Base-by-base conservation (phyloP, 495 filamentous ascomycete species). In the Haplographium delicatum region DNA sequence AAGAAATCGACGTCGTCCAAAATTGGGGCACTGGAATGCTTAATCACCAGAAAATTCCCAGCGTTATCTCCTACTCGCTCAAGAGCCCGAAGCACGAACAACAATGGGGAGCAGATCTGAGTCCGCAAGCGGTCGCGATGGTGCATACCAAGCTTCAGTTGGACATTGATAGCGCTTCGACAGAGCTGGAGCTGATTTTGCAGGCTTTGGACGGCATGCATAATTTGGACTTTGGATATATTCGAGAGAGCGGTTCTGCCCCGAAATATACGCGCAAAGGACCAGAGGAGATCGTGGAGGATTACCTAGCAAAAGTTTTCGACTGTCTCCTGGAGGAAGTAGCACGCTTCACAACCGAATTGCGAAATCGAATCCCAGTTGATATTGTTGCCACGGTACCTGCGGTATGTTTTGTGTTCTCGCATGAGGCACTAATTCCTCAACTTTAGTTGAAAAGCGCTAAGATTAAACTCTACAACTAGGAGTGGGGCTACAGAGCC, bases 311-410 rank as follows among this genome's bases (percentile, higher is more conserved):
- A 2, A 24, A 27, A 10, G 41, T 56, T 10, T 50, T 56, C 16
- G 30, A 38, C 9, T 28, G 18, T 43, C 25, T 54, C 13, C 22
- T 41, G 7, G 10, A 42, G n/a, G 35, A 23, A 13, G 34, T 48
- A 2, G 15, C 5, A 8, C 3, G 9, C 11, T 41, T 47, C 15
- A 22, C 33, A 4, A 24, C 28, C 28, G 34, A 9, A 0, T 39
- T 44, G 2, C 38, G 20, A 24, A 44, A 40, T n/a, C 9, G 8
- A n/a, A 39, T 27, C 13, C 53, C 46, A 7, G 53, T 56, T 16
- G 53, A 56, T 50, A 45, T 56, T 30, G 46, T 56, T 35, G 40
- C 22, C 15, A 50, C 53, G 3, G 26, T 56, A 30, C 53, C 53
- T 24, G 46, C 47, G 9, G 53, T 56, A 56, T n/a, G 53, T 26